phyloP scores from a whole-genome alignment of 345 rosid species.

The Gossypioides kirkii region DNA sequence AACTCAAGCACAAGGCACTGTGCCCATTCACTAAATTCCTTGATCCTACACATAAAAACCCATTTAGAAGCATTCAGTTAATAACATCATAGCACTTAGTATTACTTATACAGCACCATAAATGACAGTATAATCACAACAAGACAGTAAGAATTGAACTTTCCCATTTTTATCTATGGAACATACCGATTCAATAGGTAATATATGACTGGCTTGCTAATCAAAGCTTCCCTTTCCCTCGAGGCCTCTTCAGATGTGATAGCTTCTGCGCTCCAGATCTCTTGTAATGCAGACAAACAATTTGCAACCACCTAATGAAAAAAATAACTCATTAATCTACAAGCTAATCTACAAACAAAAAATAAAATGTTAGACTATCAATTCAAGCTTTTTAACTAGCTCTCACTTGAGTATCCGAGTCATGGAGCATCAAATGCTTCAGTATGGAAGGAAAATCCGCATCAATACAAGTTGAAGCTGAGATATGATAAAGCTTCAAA shows the following conservation, averaged over 20 bases:
- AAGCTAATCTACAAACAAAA: conserved; percentile 14
- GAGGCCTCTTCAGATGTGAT: conserved; percentile 83
- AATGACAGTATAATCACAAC: conserved; percentile 14
- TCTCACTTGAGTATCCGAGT: conserved; percentile 77
- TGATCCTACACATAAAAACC: conserved; percentile 57
- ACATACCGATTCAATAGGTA: conserved; percentile 73
- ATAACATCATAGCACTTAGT: neutral
- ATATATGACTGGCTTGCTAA: conserved; percentile 76
- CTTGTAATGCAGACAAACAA: conserved; percentile 88
- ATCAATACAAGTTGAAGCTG: conserved; percentile 72
- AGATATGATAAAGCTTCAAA: conserved; percentile 87
- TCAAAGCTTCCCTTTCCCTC: conserved; percentile 69
- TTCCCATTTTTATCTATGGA: neutral
- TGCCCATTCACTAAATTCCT: conserved; percentile 94
- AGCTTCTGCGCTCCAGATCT: conserved; percentile 88
- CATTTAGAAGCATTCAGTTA: neutral
- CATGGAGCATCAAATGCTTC: conserved; percentile 85
- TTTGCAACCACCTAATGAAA: conserved; percentile 75
- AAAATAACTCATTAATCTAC: conserved; percentile 6
- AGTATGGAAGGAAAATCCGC: conserved; percentile 77
- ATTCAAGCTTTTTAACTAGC: conserved; percentile 6
- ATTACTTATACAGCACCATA: neutral
- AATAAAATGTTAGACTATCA: neutral
- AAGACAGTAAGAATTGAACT: neutral
- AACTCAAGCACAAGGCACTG: conserved; percentile 95